Base-by-base conservation (phyloP, 768 basidiomycete genomes). In the Xanthoconium purpureum region DNA sequence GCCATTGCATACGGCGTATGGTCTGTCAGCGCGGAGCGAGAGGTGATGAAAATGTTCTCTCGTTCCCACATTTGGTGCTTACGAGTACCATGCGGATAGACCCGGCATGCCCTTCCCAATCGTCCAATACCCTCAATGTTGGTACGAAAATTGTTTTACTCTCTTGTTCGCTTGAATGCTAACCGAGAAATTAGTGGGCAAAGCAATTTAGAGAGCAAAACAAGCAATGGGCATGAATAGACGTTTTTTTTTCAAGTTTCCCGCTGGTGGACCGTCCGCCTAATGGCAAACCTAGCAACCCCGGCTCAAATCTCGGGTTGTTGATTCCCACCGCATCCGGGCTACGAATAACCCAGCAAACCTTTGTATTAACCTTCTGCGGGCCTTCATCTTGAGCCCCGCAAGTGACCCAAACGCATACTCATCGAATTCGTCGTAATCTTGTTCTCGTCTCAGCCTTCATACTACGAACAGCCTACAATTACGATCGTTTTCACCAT, bases 91-190 rank as follows among this genome's bases (percentile, higher is more conserved):
- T 10, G 28, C 40, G 49, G 57, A 43, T 62, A 91, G 90, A 74
- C 75, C 63, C 79, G 89, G 51, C 70, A 79, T 32, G 66, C 80
- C 32, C 80, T 82, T 60, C 91, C 91, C 6, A 75, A 75, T 52
- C 79, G 84, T 53, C 79, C 82, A 15, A 92, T 94, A 67, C 91
- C 91, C 49, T 93, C 91, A 2, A 86, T 87, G 83, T 74, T 78
- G 74, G 91, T 90, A 59, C 55, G 87, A 72, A 52, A 18, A 15
- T 10, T 30, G 24, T n/a, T 0, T 42, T 32, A 28, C 28, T 46
- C 33, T 40, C 33, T 55, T 28, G 32, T 58, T 20, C 24, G 24
- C 44, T 52, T 10, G 11, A 49, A 8, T 36, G 52, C 52, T 63
- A 18, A 56, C 20, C 3, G 18, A 17, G 18, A 51, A 38, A 42